Conservation (phyloP, 2,329 filamentous ascomycete genomes). For the Arthroderma sp. region DNA sequence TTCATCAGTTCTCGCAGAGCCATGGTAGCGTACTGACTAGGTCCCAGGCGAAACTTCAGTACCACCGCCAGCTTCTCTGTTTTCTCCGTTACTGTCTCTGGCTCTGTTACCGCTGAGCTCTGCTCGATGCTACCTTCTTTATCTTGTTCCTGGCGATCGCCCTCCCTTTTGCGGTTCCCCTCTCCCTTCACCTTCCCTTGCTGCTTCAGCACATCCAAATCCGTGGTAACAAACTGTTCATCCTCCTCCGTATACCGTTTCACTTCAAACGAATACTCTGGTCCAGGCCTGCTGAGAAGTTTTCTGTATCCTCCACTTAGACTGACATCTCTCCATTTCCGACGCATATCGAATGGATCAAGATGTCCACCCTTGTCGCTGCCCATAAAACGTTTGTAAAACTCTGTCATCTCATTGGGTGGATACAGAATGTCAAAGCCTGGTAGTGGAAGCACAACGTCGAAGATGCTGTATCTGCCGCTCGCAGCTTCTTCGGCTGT, state of each 20-base stretch:
- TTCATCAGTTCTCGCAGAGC: constrained; percentile 68
- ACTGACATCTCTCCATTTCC: constrained; percentile 74
- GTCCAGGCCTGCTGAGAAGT: constrained; percentile 57
- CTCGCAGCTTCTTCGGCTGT: constrained; percentile 64
- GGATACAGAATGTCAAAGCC: constrained; percentile 86
- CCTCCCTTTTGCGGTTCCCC: constrained; percentile 4
- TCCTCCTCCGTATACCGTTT: constrained; percentile 51
- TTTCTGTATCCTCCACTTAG: constrained; percentile 82
- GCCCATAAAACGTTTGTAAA: constrained; percentile 77
- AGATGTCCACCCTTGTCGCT: constrained; percentile 62
- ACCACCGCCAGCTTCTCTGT: constrained; percentile 50
- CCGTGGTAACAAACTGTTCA: constrained; percentile 80
- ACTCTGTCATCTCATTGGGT: constrained; percentile 65
- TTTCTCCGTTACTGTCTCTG: constrained; percentile 13
- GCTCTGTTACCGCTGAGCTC: constrained; percentile 1
- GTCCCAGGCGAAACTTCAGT: constrained; percentile 61
- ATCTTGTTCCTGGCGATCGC: not conserved
- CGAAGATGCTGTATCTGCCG: constrained; percentile 67
- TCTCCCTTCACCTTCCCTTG: constrained; percentile 14
- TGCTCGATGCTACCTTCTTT: constrained; percentile 1
- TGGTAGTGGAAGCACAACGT: constrained; percentile 82
- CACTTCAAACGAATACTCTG: constrained; percentile 53
- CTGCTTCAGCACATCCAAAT: constrained; percentile 55
- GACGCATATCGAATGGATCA: constrained; percentile 75
- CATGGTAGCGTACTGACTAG: constrained; percentile 76